These are phyloP conservation scores for Pilobolus umbonatus DNA, from an alignment of 192 early-diverging fungal species.

Conservation along the genomic window DNA sequence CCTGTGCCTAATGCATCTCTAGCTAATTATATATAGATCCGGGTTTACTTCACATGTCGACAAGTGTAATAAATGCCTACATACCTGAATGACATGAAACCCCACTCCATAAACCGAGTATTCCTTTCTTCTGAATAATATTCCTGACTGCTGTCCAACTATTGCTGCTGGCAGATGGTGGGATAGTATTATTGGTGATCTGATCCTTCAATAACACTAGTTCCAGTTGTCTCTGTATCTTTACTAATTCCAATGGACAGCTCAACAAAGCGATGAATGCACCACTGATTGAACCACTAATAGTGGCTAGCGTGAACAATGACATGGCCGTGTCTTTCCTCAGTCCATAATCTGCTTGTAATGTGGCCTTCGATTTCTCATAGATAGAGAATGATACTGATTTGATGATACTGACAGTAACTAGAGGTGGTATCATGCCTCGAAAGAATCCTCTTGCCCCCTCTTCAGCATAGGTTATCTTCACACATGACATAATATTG, in stretches of 20 bases:
- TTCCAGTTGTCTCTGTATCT: slow-evolving; percentile 69
- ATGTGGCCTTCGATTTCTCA: slow-evolving; percentile 62
- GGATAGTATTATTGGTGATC: not conserved
- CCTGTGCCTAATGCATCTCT: slow-evolving; percentile 67
- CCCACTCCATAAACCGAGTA: slow-evolving; percentile 44
- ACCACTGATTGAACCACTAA: slow-evolving; percentile 57
- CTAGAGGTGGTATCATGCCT: slow-evolving; percentile 78
- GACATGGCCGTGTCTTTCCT: slow-evolving; percentile 36
- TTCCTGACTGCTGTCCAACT: slow-evolving; percentile 51
- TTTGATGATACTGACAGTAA: slow-evolving; percentile 81
- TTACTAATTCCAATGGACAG: slow-evolving; percentile 73
- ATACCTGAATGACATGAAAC: slow-evolving; percentile 36
- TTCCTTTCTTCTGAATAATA: slow-evolving; percentile 45
- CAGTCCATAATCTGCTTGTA: slow-evolving; percentile 30
- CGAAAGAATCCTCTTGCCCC: slow-evolving; percentile 84
- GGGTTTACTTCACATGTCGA: not conserved
- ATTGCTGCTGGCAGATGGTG: slow-evolving; percentile 17
- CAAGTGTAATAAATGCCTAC: not conserved
- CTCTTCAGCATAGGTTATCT: slow-evolving; percentile 71
- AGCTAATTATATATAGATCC: slow-evolving; percentile 14
- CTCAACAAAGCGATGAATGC: slow-evolving; percentile 61
- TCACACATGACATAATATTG: slow-evolving; percentile 72
- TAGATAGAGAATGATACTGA: slow-evolving; percentile 88
- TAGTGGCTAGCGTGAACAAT: slow-evolving; percentile 34
- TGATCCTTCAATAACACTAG: slow-evolving; percentile 18